A percentile compares a stretch with the other conserved stretches of the same genome.
Conservation (phyloP, 2,329 filamentous ascomycete genomes). For the Orbilia javanica region DNA sequence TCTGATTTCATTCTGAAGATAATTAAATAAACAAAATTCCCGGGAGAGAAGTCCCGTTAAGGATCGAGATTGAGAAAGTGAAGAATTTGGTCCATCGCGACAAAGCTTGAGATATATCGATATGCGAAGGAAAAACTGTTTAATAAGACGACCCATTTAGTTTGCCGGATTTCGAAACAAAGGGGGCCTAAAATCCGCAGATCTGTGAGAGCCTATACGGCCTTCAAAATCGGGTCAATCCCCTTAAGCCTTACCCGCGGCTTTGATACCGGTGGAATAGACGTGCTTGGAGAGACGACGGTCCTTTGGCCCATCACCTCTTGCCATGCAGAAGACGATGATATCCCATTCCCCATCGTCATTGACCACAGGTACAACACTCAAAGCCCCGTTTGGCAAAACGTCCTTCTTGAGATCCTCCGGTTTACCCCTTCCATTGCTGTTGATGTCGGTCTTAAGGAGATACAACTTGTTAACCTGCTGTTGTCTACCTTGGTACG, state of each 20-base stretch:
- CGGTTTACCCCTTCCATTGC: neutral
- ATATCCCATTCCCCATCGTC: neutral
- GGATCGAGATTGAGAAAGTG: neutral
- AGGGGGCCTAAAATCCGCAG: neutral
- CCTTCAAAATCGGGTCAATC: constrained; percentile 5
- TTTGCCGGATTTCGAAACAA: neutral
- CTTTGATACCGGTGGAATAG: neutral
- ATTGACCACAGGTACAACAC: neutral
- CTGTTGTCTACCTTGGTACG: neutral
- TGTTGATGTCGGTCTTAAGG: neutral
- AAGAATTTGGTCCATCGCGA: neutral
- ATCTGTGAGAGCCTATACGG: neutral
- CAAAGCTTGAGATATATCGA: neutral
- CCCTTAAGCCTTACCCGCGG: constrained; percentile 2
- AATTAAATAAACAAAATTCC: neutral
- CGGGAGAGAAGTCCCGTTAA: neutral
- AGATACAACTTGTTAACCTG: neutral
- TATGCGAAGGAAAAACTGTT: constrained; percentile 10
- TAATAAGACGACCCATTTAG: constrained; percentile 8
- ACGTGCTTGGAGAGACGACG: neutral
- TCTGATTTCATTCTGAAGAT: neutral
- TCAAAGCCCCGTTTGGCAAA: neutral
- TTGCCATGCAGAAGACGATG: neutral
- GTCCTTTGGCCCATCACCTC: neutral
- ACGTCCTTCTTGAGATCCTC: neutral